Evolutionary conservation across 23 red algal genomes (phyloP).

Genomic region (Pyropia yezoensis): DNA sequence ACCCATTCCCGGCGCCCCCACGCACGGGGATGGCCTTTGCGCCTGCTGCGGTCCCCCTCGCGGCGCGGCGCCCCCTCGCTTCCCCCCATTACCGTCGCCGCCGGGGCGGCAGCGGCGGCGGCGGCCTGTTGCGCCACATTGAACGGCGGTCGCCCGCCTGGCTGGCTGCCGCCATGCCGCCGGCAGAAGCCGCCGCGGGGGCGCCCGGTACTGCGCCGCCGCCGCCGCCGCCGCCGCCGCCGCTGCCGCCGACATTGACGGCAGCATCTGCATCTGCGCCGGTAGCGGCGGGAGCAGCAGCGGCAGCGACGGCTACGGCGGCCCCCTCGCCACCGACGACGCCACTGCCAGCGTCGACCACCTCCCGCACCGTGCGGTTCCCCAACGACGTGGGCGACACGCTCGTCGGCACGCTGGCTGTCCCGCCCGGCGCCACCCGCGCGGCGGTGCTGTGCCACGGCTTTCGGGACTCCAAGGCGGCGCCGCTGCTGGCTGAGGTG

Average conservation of each 20-base stretch:
- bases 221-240: constrained; percentile 20
- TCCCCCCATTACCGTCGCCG: constrained; percentile 1
- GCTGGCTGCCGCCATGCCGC: background rate
- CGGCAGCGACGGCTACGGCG: too few species aligned
- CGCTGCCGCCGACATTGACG: constrained; percentile 20
- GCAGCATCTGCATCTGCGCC: background rate
- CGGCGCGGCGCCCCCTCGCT: background rate
- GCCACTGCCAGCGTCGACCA: too few species aligned
- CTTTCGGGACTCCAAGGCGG: too few species aligned
- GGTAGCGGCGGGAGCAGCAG: too few species aligned
- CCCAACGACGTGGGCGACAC: too few species aligned
- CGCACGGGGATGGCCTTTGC: background rate
- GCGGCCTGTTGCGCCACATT: background rate
- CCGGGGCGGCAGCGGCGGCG: background rate
- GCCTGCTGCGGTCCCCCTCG: background rate
- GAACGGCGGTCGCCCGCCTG: background rate
- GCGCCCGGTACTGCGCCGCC: too few species aligned
- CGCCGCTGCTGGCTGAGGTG: too few species aligned
- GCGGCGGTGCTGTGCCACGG: too few species aligned
- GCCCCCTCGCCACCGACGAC: too few species aligned
- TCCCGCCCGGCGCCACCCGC: too few species aligned
- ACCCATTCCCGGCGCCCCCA: background rate
- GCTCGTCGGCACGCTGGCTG: too few species aligned
- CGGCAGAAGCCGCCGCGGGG: background rate
- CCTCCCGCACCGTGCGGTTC: too few species aligned